Conservation (phyloP, 805 yeast species). For the Sugiyamaella boreocaroliniensis region DNA sequence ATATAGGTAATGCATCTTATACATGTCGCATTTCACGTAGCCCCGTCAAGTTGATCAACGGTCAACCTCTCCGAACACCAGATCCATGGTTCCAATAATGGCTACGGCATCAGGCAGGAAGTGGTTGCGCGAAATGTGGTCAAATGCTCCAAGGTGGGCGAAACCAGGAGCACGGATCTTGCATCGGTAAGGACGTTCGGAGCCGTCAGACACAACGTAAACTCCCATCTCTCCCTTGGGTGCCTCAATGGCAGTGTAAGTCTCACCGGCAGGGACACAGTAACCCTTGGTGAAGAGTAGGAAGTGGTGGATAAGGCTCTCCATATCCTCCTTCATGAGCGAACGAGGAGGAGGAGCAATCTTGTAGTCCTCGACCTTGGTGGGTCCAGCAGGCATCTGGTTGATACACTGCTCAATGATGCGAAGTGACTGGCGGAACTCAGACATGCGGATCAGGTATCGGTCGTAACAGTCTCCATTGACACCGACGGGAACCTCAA, state of each 20-base stretch:
- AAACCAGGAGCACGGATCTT: slow-evolving; percentile 93
- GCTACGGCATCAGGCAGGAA: slow-evolving; percentile 89
- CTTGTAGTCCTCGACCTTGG: slow-evolving; percentile 85
- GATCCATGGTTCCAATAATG: slow-evolving; percentile 90
- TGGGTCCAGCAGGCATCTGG: slow-evolving; percentile 89
- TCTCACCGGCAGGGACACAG: slow-evolving; percentile 84
- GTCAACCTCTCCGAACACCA: slow-evolving; percentile 91
- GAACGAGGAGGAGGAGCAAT: slow-evolving; percentile 75
- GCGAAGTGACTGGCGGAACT: slow-evolving; percentile 84
- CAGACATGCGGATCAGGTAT: slow-evolving; percentile 82
- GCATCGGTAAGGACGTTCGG: slow-evolving; percentile 87
- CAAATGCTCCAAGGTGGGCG: slow-evolving; percentile 84
- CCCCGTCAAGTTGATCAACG: slow-evolving; percentile 40
- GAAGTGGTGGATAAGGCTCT: slow-evolving; percentile 84
- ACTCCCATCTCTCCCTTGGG: slow-evolving; percentile 96
- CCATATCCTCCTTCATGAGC: slow-evolving; percentile 87
- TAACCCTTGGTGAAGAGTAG: slow-evolving; percentile 81
- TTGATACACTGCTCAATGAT: slow-evolving; percentile 85
- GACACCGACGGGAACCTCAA: slow-evolving; percentile 78
- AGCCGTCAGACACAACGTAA: slow-evolving; percentile 79
- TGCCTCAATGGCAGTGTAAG: slow-evolving; percentile 86
- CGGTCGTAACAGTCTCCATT: slow-evolving; percentile 92
- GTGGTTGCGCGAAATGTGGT: slow-evolving; percentile 79
- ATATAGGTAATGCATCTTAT: not conserved
- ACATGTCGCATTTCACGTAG: not conserved